Percentiles rank a stretch among this genome's conserved stretches.
phyloP scores from a whole-genome alignment of 352 stramenopile genomes.

The Globisporangium perplexum region DNA sequence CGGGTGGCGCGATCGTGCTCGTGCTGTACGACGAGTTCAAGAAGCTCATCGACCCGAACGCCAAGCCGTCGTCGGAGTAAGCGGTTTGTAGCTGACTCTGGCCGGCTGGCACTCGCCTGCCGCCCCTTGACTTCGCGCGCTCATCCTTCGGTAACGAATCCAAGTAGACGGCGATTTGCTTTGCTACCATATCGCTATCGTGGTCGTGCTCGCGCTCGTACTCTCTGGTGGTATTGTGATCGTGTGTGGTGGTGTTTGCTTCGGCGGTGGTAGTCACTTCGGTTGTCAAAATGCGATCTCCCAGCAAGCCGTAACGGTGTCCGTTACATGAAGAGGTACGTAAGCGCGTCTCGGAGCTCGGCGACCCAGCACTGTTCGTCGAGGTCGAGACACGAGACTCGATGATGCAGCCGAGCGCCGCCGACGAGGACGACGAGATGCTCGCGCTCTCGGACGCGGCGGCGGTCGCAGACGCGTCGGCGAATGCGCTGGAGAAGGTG shows the following conservation, averaged over 20 bases:
- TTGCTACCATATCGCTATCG: not conserved
- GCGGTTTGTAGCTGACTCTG: constrained; percentile 1
- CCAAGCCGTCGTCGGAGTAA: constrained; percentile 56
- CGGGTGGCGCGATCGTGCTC: constrained; percentile 97
- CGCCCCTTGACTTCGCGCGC: not conserved
- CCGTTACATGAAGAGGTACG: too few relatives aligned
- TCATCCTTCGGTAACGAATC: constrained; percentile 3
- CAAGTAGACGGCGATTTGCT: constrained; percentile 11
- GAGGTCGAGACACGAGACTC: too few relatives aligned
- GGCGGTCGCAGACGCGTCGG: not conserved
- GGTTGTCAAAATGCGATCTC: too few relatives aligned
- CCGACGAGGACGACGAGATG: constrained; percentile 3
- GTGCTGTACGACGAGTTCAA: constrained; percentile 99
- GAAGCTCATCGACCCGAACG: constrained; percentile 61
- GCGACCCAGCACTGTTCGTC: too few relatives aligned
- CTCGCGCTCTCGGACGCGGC: not conserved
- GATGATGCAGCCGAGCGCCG: constrained; percentile 11
- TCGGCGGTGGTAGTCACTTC: too few relatives aligned
- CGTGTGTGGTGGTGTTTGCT: too few relatives aligned
- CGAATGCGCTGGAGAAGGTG: not conserved
- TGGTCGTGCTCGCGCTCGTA: too few relatives aligned
- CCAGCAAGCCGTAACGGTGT: too few relatives aligned
- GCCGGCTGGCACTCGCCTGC: not conserved
- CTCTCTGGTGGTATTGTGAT: too few relatives aligned
- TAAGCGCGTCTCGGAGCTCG: too few relatives aligned